Percentiles rank a stretch among this genome's conserved stretches.
These are phyloP conservation scores for Sporisorium iseilematis-ciliati DNA, from an alignment of 1,284 basidiomycete species.

Conservation along the genomic window DNA sequence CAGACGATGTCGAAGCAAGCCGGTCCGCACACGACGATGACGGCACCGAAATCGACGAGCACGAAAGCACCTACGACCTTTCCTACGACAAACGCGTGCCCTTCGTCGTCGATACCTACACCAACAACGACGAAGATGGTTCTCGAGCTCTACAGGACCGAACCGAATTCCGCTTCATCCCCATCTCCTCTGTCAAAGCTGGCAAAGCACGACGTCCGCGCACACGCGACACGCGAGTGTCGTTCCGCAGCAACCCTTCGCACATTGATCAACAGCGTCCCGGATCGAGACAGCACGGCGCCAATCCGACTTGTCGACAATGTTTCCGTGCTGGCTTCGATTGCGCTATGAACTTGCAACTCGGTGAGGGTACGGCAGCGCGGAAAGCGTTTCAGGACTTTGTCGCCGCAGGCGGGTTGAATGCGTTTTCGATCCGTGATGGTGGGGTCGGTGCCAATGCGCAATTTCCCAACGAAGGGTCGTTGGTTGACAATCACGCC, in stretches of 20 bases:
- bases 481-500: slow-evolving; percentile 10
- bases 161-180: slow-evolving; percentile 45
- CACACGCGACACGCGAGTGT: slow-evolving; percentile 53
- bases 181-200: slow-evolving; percentile 45
- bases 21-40: slow-evolving; percentile 14
- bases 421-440: slow-evolving; percentile 47
- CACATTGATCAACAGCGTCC: slow-evolving; percentile 30
- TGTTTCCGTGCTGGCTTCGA: slow-evolving; percentile 60
- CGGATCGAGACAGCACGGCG: slow-evolving; percentile 31
- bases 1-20: slow-evolving; percentile 16
- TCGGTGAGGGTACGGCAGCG: slow-evolving; percentile 48
- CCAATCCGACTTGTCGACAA: slow-evolving; percentile 40
- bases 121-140: slow-evolving; percentile 17
- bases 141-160: slow-evolving; percentile 11
- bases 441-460: slow-evolving; percentile 4
- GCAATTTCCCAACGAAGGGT: background rate
- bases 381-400: slow-evolving; percentile 59
- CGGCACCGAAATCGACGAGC: slow-evolving; percentile 41
- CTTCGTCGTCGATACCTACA: slow-evolving; percentile 37
- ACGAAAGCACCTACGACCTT: slow-evolving; percentile 24
- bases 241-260: slow-evolving; percentile 45
- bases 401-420: slow-evolving; percentile 51
- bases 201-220: slow-evolving; percentile 42
- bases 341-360: slow-evolving; percentile 57
- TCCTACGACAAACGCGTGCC: slow-evolving; percentile 20